These are phyloP conservation scores for Oenanthe javanica DNA, from an alignment of 140 eudicot species.

Conservation along the genomic window DNA sequence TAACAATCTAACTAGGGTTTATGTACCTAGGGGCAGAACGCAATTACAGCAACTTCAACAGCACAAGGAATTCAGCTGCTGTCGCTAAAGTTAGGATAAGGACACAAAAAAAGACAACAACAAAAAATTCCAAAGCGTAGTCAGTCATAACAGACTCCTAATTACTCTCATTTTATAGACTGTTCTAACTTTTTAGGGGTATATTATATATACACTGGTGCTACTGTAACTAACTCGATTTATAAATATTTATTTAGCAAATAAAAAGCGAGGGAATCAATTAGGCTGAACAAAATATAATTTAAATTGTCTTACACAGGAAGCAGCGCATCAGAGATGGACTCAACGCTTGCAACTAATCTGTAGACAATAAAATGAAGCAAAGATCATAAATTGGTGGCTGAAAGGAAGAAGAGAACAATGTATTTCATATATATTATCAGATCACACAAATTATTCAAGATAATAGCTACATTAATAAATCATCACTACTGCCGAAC, in stretches of 20 bases:
- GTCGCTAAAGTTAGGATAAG: not conserved
- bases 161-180: not conserved
- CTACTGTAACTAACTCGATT: not conserved
- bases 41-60: not conserved
- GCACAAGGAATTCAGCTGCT: not conserved
- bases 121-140: not conserved
- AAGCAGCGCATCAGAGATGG: not conserved
- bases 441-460: not conserved
- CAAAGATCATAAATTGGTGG: not conserved
- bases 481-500: not conserved
- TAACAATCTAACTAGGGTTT: not conserved
- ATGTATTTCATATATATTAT: not conserved
- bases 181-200: not conserved
- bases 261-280: not conserved
- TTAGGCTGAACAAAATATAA: not conserved
- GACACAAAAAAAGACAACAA: not conserved
- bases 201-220: not conserved
- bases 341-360: not conserved
- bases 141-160: not conserved
- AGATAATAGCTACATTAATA: not conserved
- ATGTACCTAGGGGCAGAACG: not conserved
- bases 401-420: not conserved
- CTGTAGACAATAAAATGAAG: not conserved
- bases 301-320: conserved; percentile 5
- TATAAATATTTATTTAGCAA: not conserved